Evolutionary conservation across 768 basidiomycete genomes (phyloP).

Genomic region (Termitomyces sp.): DNA sequence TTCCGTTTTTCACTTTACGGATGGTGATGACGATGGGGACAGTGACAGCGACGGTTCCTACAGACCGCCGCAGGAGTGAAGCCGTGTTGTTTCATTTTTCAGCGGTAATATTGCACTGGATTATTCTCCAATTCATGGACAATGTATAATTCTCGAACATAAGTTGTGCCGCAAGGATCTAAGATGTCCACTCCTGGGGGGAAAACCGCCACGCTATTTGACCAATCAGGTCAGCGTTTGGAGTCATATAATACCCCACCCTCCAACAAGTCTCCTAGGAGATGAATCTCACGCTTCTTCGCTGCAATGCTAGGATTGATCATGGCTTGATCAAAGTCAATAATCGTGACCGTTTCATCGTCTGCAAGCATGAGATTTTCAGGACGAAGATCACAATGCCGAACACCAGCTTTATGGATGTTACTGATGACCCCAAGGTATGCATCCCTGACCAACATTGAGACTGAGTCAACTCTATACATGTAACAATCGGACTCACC

Average conservation of each 20-base stretch:
- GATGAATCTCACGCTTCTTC: conserved; percentile 2
- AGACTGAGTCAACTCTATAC: neutral
- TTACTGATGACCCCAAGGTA: conserved; percentile 6
- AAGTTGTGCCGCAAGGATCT: neutral
- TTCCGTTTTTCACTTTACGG: neutral
- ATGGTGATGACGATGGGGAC: neutral
- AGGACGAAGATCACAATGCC: conserved; percentile 14
- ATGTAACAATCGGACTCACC: neutral
- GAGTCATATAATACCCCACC: conserved; percentile 1
- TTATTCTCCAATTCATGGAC: too few species aligned
- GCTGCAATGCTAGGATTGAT: neutral
- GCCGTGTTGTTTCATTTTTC: neutral
- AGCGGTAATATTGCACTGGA: neutral
- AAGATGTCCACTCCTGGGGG: neutral
- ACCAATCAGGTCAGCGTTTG: neutral
- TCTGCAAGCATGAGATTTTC: conserved; percentile 14
- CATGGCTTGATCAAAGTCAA: conserved; percentile 16
- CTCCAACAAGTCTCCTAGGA: neutral
- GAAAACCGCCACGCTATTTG: neutral
- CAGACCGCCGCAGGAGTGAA: neutral
- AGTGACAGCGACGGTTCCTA: neutral
- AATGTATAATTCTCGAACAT: neutral
- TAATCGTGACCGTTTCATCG: conserved; percentile 6
- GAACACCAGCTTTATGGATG: conserved; percentile 16
- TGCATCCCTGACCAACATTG: conserved; percentile 1